phyloP scores from a whole-genome alignment of 75 land plant genomes.

The Pinus taeda region DNA sequence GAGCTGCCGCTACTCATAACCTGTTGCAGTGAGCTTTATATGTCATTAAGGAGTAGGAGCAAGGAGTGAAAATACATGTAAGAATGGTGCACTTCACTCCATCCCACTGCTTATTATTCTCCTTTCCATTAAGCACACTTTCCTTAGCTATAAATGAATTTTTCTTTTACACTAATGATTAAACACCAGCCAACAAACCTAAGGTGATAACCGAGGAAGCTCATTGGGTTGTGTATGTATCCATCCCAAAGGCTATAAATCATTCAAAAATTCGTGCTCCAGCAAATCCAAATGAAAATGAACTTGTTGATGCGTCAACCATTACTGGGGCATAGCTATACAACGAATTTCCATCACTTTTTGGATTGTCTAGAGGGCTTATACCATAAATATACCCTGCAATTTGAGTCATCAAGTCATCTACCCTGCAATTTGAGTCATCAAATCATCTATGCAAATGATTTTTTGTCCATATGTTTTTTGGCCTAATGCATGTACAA shows the following conservation, averaged over 20 bases:
- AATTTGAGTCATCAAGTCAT: slow-evolving; percentile 93
- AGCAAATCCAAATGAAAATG: slow-evolving; percentile 86
- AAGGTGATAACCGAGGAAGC: slow-evolving; percentile 95
- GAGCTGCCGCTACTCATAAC: slow-evolving; percentile 95
- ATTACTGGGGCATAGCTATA: slow-evolving; percentile 97
- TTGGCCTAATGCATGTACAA: slow-evolving; percentile 97
- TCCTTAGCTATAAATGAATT: not conserved
- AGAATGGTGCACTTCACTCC: slow-evolving; percentile 95
- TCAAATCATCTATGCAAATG: slow-evolving; percentile 94
- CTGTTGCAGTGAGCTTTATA: slow-evolving; percentile 94
- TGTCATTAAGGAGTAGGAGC: slow-evolving; percentile 96
- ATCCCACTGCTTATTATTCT: slow-evolving; percentile 98
- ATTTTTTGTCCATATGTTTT: slow-evolving; percentile 93
- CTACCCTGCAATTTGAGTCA: no score
- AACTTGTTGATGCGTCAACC: slow-evolving; percentile 98
- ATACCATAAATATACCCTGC: slow-evolving; percentile 92
- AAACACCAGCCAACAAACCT: slow-evolving; percentile 36
- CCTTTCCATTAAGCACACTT: slow-evolving; percentile 8
- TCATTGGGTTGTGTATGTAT: slow-evolving; percentile 99
- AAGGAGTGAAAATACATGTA: slow-evolving; percentile 98
- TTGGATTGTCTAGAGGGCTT: slow-evolving; percentile 98
- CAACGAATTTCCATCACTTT: slow-evolving; percentile 98
- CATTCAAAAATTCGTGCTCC: slow-evolving; percentile 92
- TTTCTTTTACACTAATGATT: not conserved
- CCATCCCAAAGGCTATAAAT: slow-evolving; percentile 97